These are phyloP conservation scores for Alnus rubra DNA, from an alignment of 306 rosid genomes.

Conservation along the genomic window DNA sequence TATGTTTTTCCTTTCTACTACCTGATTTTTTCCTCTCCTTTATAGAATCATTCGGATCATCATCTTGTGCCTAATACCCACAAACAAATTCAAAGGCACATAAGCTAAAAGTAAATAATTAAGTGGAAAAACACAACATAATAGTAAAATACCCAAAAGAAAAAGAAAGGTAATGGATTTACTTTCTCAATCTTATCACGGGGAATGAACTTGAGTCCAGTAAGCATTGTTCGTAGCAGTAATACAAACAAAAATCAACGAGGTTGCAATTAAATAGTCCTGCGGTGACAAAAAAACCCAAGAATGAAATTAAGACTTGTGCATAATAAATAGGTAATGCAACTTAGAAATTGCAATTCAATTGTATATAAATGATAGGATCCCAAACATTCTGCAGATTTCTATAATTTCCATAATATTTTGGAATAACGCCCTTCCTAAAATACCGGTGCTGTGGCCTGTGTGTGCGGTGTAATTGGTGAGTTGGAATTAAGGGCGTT, in stretches of 20 bases:
- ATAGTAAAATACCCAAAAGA: not conserved
- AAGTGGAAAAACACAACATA: not conserved
- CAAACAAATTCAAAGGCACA: not conserved
- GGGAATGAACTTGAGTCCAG: slow-evolving; percentile 50
- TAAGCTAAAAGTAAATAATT: not conserved
- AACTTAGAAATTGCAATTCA: too few relatives aligned
- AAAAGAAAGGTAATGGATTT: not conserved
- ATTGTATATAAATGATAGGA: too few relatives aligned
- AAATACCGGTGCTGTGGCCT: too few relatives aligned
- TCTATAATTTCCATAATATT: too few relatives aligned
- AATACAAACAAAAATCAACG: not conserved
- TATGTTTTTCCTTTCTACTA: slow-evolving; percentile 33
- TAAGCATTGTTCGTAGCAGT: slow-evolving; percentile 32
- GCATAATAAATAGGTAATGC: not conserved
- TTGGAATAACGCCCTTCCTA: too few relatives aligned
- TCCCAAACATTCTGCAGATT: too few relatives aligned
- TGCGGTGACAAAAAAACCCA: not conserved
- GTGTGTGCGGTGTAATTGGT: too few relatives aligned
- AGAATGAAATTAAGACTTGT: not conserved
- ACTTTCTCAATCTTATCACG: slow-evolving; percentile 42
- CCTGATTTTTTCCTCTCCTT: slow-evolving; percentile 43
- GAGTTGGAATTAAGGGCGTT: too few relatives aligned
- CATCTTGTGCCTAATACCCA: slow-evolving; percentile 35
- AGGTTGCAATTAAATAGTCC: not conserved
- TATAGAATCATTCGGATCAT: slow-evolving; percentile 30